These are phyloP conservation scores for Calonectria pauciramosa DNA, from an alignment of 2,329 filamentous ascomycete species.

Conservation along the genomic window DNA sequence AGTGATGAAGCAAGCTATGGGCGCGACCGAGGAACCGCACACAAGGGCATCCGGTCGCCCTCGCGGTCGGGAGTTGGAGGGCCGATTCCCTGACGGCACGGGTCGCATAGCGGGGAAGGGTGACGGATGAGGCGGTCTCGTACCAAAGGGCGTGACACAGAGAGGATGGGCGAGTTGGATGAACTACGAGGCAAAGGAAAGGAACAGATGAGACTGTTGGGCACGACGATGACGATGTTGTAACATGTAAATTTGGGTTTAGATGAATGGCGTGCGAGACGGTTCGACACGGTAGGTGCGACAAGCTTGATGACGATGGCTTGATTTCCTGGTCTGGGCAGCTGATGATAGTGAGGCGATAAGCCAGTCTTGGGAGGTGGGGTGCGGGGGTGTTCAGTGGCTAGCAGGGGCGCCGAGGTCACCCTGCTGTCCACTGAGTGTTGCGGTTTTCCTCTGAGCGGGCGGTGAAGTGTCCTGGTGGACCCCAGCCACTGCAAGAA, in stretches of 20 bases:
- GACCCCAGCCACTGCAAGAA: background rate
- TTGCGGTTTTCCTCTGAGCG: background rate
- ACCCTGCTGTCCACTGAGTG: background rate
- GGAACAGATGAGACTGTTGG: background rate
- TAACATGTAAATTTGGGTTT: background rate
- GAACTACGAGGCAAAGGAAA: background rate
- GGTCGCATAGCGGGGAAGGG: conserved; percentile 44
- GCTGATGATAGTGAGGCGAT: conserved; percentile 37
- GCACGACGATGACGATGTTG: background rate
- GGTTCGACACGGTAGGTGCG: conserved; percentile 22
- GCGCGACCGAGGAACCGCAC: conserved; percentile 37
- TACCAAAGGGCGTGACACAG: background rate
- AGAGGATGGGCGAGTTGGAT: background rate
- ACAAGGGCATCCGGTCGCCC: conserved; percentile 39
- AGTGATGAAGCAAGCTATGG: conserved; percentile 53
- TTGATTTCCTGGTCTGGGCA: conserved; percentile 31
- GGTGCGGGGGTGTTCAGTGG: conserved; percentile 30
- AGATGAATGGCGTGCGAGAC: background rate
- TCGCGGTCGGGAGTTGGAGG: conserved; percentile 37
- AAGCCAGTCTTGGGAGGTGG: conserved; percentile 38
- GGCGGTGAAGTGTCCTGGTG: conserved; percentile 3
- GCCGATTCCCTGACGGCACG: conserved; percentile 38
- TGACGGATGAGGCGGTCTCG: conserved; percentile 21
- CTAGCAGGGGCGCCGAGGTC: conserved; percentile 7
- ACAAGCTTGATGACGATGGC: conserved; percentile 41